Base-by-base conservation (phyloP, 2,329 filamentous ascomycete species). In the Capronia epimyces region DNA sequence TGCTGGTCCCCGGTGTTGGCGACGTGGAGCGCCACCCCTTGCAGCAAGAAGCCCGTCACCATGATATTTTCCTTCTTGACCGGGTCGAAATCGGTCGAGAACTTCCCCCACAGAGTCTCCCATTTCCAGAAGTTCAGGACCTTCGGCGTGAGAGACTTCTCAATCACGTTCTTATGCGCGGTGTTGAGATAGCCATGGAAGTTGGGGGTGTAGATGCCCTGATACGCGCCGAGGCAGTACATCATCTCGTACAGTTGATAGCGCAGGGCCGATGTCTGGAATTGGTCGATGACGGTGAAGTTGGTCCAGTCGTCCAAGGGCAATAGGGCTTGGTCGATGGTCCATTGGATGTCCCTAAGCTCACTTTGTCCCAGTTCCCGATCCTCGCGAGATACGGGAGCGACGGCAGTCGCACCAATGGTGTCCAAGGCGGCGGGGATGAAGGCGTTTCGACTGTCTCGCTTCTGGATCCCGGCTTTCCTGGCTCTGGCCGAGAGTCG, bases 41-140 rank as follows among this genome's bases (percentile, higher is more conserved):
- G 42, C 10, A 46, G 27, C 12, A 56, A 27, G 21, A 50, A 56
- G 6, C 53, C 53, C 6, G 53, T 42, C 2, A 53, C 53, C 53
- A 56, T 56, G 16, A 56, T 56, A 20, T 56, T 48, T 36, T 56
- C 53, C 10, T 52, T 50, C 16, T 46, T 46, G 41, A 52, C 49
- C 2, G 53, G 49, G 21, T 56, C 53, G 31, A 42, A 56, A 34
- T 56, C 45, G 8, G 49, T 18, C 9, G 24, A 52, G 46, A 56
- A 56, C 31, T 56, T 56, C 2, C 53, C 53, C 6, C 22, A n/a
- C 22, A 56, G 32, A 8, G 40, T 43, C 34, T 56, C 53, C 36
- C 46, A 56, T 24, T 53, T 56, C 53, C 53, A 56, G 25, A 42
- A 52, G 1, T 24, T 16, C 40, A 56, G 32, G 21, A 52, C 37